Conservation (phyloP, 2,329 filamentous ascomycete genomes). For the Diaporthe vexans region DNA sequence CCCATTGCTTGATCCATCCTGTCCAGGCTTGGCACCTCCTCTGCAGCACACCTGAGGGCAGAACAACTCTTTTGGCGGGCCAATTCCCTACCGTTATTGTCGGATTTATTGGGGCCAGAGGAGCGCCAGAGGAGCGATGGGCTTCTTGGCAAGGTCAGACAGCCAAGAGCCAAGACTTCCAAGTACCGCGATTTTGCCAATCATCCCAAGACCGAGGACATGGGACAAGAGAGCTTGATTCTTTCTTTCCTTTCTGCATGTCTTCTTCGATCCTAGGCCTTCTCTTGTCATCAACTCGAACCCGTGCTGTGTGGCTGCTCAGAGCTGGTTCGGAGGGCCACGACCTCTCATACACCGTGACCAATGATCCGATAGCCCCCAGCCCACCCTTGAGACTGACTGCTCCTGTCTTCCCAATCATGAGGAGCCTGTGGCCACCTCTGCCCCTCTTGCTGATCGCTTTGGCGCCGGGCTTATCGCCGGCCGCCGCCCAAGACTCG, state of each 20-base stretch:
- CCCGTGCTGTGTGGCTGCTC: constrained; percentile 6
- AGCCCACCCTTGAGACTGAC: constrained; percentile 25
- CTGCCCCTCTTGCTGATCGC: constrained; percentile 36
- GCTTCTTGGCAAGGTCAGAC: constrained; percentile 38
- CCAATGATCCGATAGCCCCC: constrained; percentile 28
- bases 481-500: constrained; percentile 45
- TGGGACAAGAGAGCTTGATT: constrained; percentile 18
- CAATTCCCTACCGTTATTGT: constrained; percentile 29
- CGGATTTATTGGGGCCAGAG: constrained; percentile 29
- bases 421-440: constrained; percentile 35
- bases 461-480: constrained; percentile 37
- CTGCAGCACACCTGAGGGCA: not conserved
- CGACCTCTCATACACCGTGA: constrained; percentile 22
- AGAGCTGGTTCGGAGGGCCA: constrained; percentile 27
- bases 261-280: not conserved
- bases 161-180: constrained; percentile 38
- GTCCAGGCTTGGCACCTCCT: constrained; percentile 22
- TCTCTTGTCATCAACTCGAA: not conserved
- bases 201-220: not conserved
- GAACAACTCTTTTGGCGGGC: not conserved
- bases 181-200: constrained; percentile 20
- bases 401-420: constrained; percentile 23
- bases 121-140: constrained; percentile 29
- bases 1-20: constrained; percentile 21
- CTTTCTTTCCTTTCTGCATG: not conserved